Base-by-base conservation (phyloP, 768 basidiomycete genomes). In the Nevesoporus exiguus region DNA sequence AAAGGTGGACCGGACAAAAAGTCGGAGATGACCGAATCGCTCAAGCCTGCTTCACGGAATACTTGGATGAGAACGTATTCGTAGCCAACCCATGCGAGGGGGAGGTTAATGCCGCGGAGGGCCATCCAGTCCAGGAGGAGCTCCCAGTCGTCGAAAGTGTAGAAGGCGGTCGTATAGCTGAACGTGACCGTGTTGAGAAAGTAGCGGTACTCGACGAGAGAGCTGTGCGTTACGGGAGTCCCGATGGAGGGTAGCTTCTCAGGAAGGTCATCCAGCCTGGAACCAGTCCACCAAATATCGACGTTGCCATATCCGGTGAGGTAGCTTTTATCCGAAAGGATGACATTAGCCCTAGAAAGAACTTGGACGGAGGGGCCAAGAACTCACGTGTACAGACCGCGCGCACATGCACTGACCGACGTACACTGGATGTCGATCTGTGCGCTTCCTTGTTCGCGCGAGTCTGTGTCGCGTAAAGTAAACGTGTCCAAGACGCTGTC, bases 201-300 rank as follows among this genome's bases (percentile, higher is more conserved):
- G 56, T 75, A 76, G 49, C 75, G 65, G 51, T 73, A 74, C 9
- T 71, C 68, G 24, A 75, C 74, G 44, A 76, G 57, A 3, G 75
- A 61, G 22, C 54, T 67, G 39, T 57, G 70, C 7, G 66, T 69
- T 44, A 76, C 48, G 0, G 69, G 65, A 5, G 57, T 51, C 7
- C 71, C 69, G 14, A 76, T 51, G 19, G 57, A 25, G 0, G 75
- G 75, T 3, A 76, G 57, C 17, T 50, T 42, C 0, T 53, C 0
- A 4, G 73, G 66, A 7, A 76, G 65, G 29, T 65, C 45, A 21
- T 66, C 52, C 24, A 76, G 68, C 27, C 74, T 70, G 3, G 75
- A 76, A 6, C 75, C 73, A 2, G 75, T 74, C 75, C 74, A 76
- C 71, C 73, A 76, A 42, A 76, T 76, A 45, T 76, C 75, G 6